Percentiles rank a stretch among this genome's conserved stretches.
Evolutionary conservation across 768 basidiomycete species (phyloP).

Genomic region (Kwoniella botswanensis): DNA sequence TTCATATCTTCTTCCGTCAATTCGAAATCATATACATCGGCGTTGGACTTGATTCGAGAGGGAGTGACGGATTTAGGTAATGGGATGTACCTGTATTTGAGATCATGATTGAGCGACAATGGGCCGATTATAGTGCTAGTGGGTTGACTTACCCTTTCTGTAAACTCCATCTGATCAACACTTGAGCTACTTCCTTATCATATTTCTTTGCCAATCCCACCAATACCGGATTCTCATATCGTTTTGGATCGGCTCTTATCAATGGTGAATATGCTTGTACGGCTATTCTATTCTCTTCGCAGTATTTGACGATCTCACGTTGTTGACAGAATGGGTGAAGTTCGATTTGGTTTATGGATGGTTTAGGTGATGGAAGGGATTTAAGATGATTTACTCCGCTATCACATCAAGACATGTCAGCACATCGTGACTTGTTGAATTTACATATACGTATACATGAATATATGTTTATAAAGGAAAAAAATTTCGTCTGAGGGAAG

Average conservation of each 20-base stretch:
- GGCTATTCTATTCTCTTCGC: conserved; percentile 66
- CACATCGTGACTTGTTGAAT: too few relatives aligned
- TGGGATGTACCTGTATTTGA: conserved; percentile 68
- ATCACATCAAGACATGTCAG: not conserved
- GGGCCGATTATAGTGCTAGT: too few relatives aligned
- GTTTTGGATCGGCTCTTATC: conserved; percentile 62
- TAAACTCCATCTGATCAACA: conserved; percentile 62
- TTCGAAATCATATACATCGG: conserved; percentile 67
- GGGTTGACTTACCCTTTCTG: conserved; percentile 60
- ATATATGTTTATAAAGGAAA: not conserved
- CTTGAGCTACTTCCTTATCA: conserved; percentile 58
- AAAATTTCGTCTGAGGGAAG: too few relatives aligned
- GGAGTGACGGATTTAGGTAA: conserved; percentile 80
- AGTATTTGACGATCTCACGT: conserved; percentile 74
- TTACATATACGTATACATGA: not conserved
- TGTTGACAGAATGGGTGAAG: conserved; percentile 72
- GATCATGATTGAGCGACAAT: too few relatives aligned
- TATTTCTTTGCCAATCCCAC: conserved; percentile 42
- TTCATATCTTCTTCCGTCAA: conserved; percentile 70
- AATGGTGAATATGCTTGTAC: conserved; percentile 54
- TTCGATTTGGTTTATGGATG: conserved; percentile 55
- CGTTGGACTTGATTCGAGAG: conserved; percentile 64
- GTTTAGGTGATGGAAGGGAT: conserved; percentile 44
- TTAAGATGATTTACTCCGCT: conserved; percentile 54
- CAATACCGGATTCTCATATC: conserved; percentile 35